Conservation (phyloP, 202 grass and related monocot genomes). For the Saccharum hybrid region DNA sequence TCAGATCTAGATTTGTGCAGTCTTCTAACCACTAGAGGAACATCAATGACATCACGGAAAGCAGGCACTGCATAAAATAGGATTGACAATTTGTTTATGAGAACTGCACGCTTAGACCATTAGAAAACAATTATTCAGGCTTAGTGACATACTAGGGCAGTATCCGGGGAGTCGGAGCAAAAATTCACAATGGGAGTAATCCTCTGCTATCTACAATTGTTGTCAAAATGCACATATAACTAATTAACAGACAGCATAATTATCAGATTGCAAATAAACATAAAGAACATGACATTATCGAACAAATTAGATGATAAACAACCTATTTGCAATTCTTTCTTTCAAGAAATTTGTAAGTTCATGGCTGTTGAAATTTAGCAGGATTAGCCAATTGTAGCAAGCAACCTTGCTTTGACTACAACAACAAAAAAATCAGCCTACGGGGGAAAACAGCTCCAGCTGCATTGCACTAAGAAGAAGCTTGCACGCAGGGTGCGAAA, state of each 20-base stretch:
- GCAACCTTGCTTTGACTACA: too few species aligned
- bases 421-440: too few species aligned
- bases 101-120: slow-evolving; percentile 8
- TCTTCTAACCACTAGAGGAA: slow-evolving; percentile 88
- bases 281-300: neutral
- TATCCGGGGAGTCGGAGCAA: slow-evolving; percentile 96
- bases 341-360: too few species aligned
- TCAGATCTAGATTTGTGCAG: slow-evolving; percentile 82
- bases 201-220: slow-evolving; percentile 86
- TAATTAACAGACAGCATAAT: slow-evolving; percentile 24
- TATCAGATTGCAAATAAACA: neutral
- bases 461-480: too few species aligned
- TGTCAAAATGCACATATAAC: slow-evolving; percentile 26
- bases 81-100: slow-evolving; percentile 24
- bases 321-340: too few species aligned
- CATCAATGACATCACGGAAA: slow-evolving; percentile 93
- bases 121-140: slow-evolving; percentile 26
- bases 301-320: neutral
- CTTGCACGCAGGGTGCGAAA: too few species aligned
- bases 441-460: too few species aligned
- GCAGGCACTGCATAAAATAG: slow-evolving; percentile 76
- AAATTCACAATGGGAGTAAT: slow-evolving; percentile 94
- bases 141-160: slow-evolving; percentile 83
- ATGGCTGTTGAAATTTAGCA: too few species aligned
- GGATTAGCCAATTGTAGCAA: too few species aligned